Evolutionary conservation across 2,329 filamentous ascomycete species (phyloP), one percentile per base, ranked within the genome.

Genomic region (Diaporthe sp.): DNA sequence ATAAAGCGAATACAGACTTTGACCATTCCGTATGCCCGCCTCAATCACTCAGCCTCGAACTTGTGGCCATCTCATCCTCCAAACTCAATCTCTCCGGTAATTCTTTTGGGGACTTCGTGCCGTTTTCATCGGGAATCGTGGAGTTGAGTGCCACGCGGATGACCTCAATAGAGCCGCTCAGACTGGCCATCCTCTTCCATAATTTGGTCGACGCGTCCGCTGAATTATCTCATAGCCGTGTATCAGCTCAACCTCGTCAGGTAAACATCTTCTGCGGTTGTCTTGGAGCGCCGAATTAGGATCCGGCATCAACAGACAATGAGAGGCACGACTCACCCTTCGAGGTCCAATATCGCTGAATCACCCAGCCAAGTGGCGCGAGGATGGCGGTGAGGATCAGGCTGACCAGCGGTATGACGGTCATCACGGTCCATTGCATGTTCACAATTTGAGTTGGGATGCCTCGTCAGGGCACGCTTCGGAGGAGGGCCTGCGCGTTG

Each of bases 211-310:
- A 28, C 71, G 57, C 51, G 44, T 67, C 49, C 46, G 49, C 46
- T 73, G 71, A 28, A 73, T 51, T n/a, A 73, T 67, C 37, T 67
- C 71, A 34, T 55, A 73, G 28, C 58, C 71, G 31, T 42, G 71
- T 28, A 73, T 73, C 58, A 73, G 46, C 60, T 67, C 58, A 31
- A 73, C 31, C 46, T 73, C 71, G 17, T 73, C 71, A 53, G 58
- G 51, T 37, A 19, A n/a, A 31, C 46, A 53, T 34, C 71, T 55
- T 57, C 28, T 42, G 34, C 44, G 49, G 37, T 22, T 51, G 46
- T 53, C 65, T 70, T 51, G n/a, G 37, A 55, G 46, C 65, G 37
- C 49, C 34, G 65, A 55, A 70, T 70, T 70, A 70, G 65, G 49
- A 42, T 53, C 65, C 49, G 65, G 34, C 65, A 70, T 31, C 49